A percentile compares a stretch with the other conserved stretches of the same genome.
Evolutionary conservation across 2,329 filamentous ascomycete species (phyloP).

Genomic region (Colletotrichum aenigma): DNA sequence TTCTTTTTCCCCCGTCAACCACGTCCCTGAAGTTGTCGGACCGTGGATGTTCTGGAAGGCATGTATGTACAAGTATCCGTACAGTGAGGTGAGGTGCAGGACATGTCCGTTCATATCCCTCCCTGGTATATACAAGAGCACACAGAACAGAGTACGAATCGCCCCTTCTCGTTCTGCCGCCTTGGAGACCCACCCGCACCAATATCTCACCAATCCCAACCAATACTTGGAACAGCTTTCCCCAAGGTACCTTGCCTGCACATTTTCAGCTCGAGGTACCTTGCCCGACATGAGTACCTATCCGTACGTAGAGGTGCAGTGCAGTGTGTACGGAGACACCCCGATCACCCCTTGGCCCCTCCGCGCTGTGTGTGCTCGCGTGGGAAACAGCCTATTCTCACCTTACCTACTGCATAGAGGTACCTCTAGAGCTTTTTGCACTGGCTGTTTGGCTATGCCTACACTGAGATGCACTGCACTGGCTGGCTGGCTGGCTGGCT

Average conservation of each 20-base stretch:
- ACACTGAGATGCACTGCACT: neutral
- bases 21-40: neutral
- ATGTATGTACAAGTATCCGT: neutral
- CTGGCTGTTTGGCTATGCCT: neutral
- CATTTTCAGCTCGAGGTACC: neutral
- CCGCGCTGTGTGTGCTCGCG: slow-evolving; percentile 15
- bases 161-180: neutral
- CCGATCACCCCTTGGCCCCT: slow-evolving; percentile 12
- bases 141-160: neutral
- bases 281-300: neutral
- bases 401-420: neutral
- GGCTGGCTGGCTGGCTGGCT: neutral
- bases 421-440: neutral
- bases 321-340: neutral
- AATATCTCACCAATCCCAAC: slow-evolving; percentile 14
- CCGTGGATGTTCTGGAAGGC: neutral
- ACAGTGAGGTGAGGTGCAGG: neutral
- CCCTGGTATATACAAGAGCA: neutral
- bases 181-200: slow-evolving; percentile 11
- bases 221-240: neutral
- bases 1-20: neutral
- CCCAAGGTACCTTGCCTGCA: neutral
- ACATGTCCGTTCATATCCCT: neutral
- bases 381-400: slow-evolving; percentile 16
- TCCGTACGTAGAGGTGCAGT: neutral